phyloP scores from a whole-genome alignment of 176 grass and related monocot species.

The Phyllostachys edulis region DNA sequence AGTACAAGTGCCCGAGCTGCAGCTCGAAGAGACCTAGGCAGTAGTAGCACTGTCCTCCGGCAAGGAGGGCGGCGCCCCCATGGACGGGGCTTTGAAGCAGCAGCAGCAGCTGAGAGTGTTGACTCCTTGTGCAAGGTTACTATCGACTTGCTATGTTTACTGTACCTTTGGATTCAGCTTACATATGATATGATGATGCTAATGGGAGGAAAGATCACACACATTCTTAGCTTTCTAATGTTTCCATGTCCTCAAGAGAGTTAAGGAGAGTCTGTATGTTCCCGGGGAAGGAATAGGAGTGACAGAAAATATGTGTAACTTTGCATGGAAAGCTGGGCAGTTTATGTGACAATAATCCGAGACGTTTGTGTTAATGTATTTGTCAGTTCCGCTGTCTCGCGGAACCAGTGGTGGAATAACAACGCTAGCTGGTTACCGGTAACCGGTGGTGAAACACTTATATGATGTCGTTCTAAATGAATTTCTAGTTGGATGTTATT shows the following conservation, averaged over 20 bases:
- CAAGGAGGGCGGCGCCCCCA: neutral
- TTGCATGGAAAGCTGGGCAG: conserved; percentile 28
- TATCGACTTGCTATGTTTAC: conserved; percentile 35
- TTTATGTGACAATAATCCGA: conserved; percentile 38
- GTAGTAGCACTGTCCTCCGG: conserved; percentile 20
- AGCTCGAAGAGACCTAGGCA: conserved; percentile 77
- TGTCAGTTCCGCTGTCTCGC: neutral
- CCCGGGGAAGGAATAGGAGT: conserved; percentile 22
- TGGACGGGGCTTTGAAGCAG: conserved; percentile 18
- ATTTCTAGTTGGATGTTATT: too few species aligned
- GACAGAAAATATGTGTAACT: conserved; percentile 27
- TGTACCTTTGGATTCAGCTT: conserved; percentile 47
- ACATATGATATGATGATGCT: conserved; percentile 52
- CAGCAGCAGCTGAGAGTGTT: conserved; percentile 10
- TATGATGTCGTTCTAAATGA: too few species aligned
- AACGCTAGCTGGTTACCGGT: neutral
- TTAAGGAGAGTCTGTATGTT: conserved; percentile 28
- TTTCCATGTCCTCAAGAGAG: conserved; percentile 26
- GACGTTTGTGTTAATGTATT: conserved; percentile 32
- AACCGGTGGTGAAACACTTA: too few species aligned
- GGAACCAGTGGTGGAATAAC: neutral
- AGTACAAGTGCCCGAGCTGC: conserved; percentile 98
- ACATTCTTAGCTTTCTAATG: conserved; percentile 35
- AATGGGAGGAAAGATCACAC: conserved; percentile 41
- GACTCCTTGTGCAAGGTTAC: conserved; percentile 40